Evolutionary conservation across 1,284 basidiomycete genomes (phyloP).

Genomic region (Tilletia caries): DNA sequence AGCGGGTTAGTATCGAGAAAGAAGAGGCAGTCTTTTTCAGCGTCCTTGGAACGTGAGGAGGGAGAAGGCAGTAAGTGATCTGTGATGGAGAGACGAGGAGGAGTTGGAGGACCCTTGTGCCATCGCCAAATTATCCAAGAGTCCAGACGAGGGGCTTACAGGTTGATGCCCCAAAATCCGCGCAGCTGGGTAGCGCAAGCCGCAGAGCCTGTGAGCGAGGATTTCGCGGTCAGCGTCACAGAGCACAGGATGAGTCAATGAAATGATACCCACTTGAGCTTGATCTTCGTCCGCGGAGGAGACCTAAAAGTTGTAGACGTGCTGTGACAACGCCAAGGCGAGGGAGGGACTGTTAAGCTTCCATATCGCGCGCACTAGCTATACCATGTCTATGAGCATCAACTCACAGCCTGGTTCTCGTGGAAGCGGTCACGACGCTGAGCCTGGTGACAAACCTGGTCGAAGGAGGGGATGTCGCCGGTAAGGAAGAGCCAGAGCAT

Average conservation of each 20-base stretch:
- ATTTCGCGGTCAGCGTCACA: background rate
- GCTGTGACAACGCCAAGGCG: background rate
- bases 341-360: no score
- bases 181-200: constrained; percentile 68
- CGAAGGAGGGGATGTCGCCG: no score
- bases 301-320: constrained; percentile 48
- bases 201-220: constrained; percentile 62
- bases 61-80: no score
- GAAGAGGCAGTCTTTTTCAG: no score
- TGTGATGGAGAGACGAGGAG: no score
- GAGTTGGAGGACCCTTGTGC: no score
- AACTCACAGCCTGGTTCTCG: constrained; percentile 47
- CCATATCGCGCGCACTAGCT: background rate
- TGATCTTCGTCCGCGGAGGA: constrained; percentile 51
- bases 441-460: constrained; percentile 47
- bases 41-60: no score
- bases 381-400: background rate
- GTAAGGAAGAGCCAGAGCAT: no score
- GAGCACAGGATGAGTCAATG: no score
- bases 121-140: no score
- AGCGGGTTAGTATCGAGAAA: no score
- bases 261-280: constrained; percentile 42
- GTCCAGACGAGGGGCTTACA: constrained; percentile 69
- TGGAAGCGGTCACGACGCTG: constrained; percentile 52
- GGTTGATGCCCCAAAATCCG: constrained; percentile 55